Percentiles rank a stretch among this genome's conserved stretches.
Evolutionary conservation across 805 yeast species (phyloP).

Genomic region (Starmerella cellae): DNA sequence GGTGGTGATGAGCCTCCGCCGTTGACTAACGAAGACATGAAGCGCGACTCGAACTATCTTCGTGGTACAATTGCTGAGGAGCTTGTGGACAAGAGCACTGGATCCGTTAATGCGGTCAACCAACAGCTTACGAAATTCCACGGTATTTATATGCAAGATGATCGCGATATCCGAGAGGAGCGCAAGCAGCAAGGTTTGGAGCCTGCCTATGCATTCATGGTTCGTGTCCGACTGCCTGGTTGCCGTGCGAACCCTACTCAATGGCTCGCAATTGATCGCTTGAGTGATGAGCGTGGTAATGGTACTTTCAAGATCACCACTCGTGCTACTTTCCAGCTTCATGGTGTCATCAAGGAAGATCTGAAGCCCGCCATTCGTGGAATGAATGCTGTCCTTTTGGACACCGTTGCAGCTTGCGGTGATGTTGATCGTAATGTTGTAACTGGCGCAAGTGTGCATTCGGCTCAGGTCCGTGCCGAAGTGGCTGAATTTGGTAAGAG

Average conservation of each 20-base stretch:
- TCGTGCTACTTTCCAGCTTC: conserved; percentile 93
- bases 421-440: conserved; percentile 95
- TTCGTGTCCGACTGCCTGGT: conserved; percentile 88
- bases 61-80: conserved; percentile 92
- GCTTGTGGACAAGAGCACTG: conserved; percentile 65
- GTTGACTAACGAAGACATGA: conserved; percentile 91
- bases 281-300: conserved; percentile 71
- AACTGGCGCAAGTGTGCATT: conserved; percentile 77
- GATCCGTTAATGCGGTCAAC: conserved; percentile 80
- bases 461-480: conserved; percentile 69
- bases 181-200: conserved; percentile 86
- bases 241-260: conserved; percentile 79
- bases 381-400: conserved; percentile 80
- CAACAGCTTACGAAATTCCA: conserved; percentile 94
- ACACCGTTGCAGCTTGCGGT: conserved; percentile 96
- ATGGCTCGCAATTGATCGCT: conserved; percentile 73
- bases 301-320: conserved; percentile 91
- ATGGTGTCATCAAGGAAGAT: conserved; percentile 83
- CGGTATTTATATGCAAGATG: conserved; percentile 97
- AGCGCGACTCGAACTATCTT: conserved; percentile 68
- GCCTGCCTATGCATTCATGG: conserved; percentile 96
- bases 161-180: conserved; percentile 86
- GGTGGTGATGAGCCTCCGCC: conserved; percentile 87
- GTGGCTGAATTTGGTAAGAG: conserved; percentile 47
- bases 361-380: conserved; percentile 85